Evolutionary conservation across 352 stramenopile genomes (phyloP).

Genomic region (Pilasporangium apinafurcum): DNA sequence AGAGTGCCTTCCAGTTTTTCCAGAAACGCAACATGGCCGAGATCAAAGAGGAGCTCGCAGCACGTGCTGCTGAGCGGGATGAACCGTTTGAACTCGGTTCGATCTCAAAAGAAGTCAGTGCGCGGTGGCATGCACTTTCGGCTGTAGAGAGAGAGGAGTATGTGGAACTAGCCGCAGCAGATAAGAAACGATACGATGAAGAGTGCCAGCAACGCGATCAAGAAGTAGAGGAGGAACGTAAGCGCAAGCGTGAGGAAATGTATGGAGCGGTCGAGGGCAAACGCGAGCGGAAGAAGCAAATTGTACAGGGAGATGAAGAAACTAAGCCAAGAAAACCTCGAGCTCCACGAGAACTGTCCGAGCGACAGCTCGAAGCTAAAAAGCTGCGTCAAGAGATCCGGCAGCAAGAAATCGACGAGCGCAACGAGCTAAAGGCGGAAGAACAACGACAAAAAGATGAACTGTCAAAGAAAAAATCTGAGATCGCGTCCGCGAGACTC

Average conservation of each 20-base stretch:
- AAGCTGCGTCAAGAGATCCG: constrained; percentile 59
- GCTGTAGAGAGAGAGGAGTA: constrained; percentile 65
- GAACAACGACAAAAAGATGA: constrained; percentile 77
- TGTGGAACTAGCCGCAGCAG: constrained; percentile 42
- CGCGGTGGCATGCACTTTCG: constrained; percentile 65
- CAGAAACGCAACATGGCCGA: constrained; percentile 66
- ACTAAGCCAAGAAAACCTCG: constrained; percentile 30
- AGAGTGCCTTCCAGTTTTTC: constrained; percentile 74
- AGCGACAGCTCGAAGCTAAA: constrained; percentile 69
- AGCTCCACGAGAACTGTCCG: constrained; percentile 36
- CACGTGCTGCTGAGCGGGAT: constrained; percentile 29
- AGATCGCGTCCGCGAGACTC: constrained; percentile 79
- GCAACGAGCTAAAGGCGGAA: constrained; percentile 69
- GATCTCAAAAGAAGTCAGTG: constrained; percentile 72
- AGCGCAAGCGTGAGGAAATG: constrained; percentile 68
- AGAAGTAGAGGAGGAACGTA: constrained; percentile 63
- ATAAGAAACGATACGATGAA: constrained; percentile 67
- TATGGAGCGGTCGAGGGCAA: constrained; percentile 70
- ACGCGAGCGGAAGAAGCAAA: constrained; percentile 65
- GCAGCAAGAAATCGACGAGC: constrained; percentile 63
- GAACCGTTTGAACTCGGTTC: constrained; percentile 54
- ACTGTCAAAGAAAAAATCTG: constrained; percentile 68
- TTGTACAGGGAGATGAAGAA: constrained; percentile 32
- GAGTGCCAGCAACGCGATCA: constrained; percentile 69
- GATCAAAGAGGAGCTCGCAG: constrained; percentile 48